A percentile compares a stretch with the other conserved stretches of the same genome.
Evolutionary conservation across 2,329 filamentous ascomycete species (phyloP).

Genomic region (Pestalotiopsis sp.): DNA sequence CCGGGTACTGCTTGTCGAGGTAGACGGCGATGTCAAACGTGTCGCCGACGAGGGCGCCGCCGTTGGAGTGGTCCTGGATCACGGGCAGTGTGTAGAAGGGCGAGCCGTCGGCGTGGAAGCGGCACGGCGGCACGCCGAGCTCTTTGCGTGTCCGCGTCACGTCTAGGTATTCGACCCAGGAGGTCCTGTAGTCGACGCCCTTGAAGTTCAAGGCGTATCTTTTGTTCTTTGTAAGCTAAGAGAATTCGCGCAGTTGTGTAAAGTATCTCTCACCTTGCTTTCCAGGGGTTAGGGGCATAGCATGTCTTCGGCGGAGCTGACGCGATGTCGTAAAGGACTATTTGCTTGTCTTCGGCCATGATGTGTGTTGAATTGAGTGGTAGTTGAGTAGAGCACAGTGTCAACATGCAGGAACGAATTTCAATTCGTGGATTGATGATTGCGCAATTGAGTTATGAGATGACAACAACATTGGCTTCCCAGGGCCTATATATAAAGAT

Average conservation of each 20-base stretch:
- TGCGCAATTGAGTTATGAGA: not conserved
- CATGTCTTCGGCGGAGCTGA: slow-evolving; percentile 32
- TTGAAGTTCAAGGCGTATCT: slow-evolving; percentile 47
- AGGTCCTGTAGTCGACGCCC: slow-evolving; percentile 33
- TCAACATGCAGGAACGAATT: not conserved
- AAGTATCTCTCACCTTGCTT: slow-evolving; percentile 24
- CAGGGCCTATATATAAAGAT: not conserved
- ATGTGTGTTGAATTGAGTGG: not conserved
- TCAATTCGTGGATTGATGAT: not conserved
- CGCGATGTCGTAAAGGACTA: slow-evolving; percentile 47
- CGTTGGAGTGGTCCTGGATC: slow-evolving; percentile 47
- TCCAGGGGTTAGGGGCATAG: slow-evolving; percentile 36
- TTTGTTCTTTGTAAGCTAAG: not conserved
- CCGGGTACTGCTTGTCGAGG: slow-evolving; percentile 55
- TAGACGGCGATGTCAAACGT: slow-evolving; percentile 68
- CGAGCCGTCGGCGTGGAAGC: slow-evolving; percentile 57
- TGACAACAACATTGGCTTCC: not conserved
- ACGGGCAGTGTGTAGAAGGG: slow-evolving; percentile 66
- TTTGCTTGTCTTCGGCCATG: slow-evolving; percentile 17
- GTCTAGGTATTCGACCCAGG: slow-evolving; percentile 56
- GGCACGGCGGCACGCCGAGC: slow-evolving; percentile 50
- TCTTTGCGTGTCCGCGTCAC: slow-evolving; percentile 48
- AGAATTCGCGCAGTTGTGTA: too few species aligned
- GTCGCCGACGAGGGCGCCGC: slow-evolving; percentile 52
- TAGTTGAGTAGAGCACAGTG: not conserved